These are phyloP conservation scores for Penicillium manginii DNA, from an alignment of 495 filamentous ascomycete genomes.

Conservation along the genomic window DNA sequence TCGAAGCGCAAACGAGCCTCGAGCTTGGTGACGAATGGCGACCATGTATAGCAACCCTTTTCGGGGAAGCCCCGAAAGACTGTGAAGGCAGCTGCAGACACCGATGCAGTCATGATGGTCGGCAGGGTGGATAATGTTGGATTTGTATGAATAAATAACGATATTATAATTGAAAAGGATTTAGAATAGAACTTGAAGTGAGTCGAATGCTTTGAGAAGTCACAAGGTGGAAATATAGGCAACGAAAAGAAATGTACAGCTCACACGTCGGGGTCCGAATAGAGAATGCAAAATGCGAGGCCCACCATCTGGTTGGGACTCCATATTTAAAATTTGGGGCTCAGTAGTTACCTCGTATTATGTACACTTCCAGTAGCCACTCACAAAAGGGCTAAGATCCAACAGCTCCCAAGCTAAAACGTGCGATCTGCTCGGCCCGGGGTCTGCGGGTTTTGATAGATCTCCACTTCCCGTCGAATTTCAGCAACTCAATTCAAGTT, in stretches of 20 bases:
- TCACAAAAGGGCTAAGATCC: background rate
- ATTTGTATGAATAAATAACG: background rate
- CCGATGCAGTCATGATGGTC: background rate
- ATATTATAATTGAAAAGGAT: background rate
- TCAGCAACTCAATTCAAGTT: no score
- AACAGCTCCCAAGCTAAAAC: background rate
- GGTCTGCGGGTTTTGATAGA: background rate
- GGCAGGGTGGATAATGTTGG: background rate
- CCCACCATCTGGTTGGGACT: background rate
- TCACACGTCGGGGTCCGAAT: background rate
- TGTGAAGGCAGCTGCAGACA: constrained; percentile 4
- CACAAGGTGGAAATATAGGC: background rate
- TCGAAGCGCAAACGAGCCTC: constrained; percentile 64
- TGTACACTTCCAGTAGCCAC: background rate
- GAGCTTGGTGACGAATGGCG: constrained; percentile 67
- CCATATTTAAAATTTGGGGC: background rate
- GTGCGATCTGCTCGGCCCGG: background rate
- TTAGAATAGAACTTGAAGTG: no score
- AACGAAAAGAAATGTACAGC: background rate
- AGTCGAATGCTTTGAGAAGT: background rate
- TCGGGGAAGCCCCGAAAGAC: constrained; percentile 58
- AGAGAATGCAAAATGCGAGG: background rate
- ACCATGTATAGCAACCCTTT: constrained; percentile 55
- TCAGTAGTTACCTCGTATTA: background rate
- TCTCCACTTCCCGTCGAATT: no score